Evolutionary conservation across 164 flowering plant genomes (phyloP).

Genomic region (Nymphaea colorata): DNA sequence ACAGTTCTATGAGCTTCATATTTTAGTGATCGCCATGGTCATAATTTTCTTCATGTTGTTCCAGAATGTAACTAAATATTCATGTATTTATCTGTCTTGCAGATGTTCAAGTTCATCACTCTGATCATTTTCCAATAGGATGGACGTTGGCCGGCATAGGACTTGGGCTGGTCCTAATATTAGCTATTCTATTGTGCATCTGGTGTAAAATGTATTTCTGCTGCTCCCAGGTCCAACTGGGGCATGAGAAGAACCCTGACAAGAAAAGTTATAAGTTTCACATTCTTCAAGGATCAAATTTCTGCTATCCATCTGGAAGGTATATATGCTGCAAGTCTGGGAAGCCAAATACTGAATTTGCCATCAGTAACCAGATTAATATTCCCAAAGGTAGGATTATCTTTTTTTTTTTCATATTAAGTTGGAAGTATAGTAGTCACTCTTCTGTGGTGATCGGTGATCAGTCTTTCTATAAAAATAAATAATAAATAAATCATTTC

Average conservation of each 20-base stretch:
- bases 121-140: conserved; percentile 48
- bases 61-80: neutral
- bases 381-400: conserved; percentile 52
- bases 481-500: too few relatives aligned
- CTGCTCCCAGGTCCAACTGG: conserved; percentile 18
- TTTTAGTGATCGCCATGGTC: too few relatives aligned
- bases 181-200: conserved; percentile 31
- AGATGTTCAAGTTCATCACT: conserved; percentile 32
- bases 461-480: too few relatives aligned
- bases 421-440: too few relatives aligned
- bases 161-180: conserved; percentile 38
- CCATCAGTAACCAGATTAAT: conserved; percentile 35
- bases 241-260: conserved; percentile 33
- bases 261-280: conserved; percentile 53
- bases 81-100: conserved; percentile 16
- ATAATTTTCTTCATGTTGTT: too few relatives aligned
- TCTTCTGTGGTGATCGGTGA: too few relatives aligned
- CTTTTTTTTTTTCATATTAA: too few relatives aligned
- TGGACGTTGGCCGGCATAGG: conserved; percentile 76
- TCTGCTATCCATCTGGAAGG: conserved; percentile 78
- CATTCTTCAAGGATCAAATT: conserved; percentile 66
- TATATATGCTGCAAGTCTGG: conserved; percentile 34
- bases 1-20: too few relatives aligned
- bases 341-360: conserved; percentile 40
- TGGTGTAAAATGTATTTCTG: conserved; percentile 41